Base-by-base conservation (phyloP, 2,329 filamentous ascomycete species). In the Colletotrichum tanaceti region DNA sequence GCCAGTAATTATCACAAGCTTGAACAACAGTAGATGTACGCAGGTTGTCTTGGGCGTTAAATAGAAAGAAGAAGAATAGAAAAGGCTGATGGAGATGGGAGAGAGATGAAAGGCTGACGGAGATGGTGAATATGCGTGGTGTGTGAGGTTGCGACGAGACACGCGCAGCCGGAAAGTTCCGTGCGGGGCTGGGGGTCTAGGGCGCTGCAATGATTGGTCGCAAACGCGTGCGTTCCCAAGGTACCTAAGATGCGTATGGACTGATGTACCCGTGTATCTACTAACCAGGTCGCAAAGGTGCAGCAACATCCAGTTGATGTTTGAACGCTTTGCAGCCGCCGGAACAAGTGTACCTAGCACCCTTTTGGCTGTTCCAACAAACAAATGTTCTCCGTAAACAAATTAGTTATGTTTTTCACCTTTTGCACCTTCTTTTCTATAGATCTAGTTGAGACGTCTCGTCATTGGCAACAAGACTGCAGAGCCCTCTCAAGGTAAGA, bases 81-180 rank as follows among this genome's bases (percentile, higher is more conserved):
- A 32, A 20, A 5, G 28, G 43, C 32, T 14, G 22, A 35, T n/a
- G 38, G 44, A 50, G 13, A 14, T 44, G 16, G 18, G 10, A 13
- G 44, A 5, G 32, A 57, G 18, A 41, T 16, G 32, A 13, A 58
- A 13, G 38, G n/a, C 7, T 35, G 32, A 35, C 9, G 32, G 9
- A 35, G 32, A 35, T 10, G 32, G 32, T 9, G 32, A 35, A 35
- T 7, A 35, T 35, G 32, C 10, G 32, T 35, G 32, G 32, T 35
- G 32, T 35, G 38, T 58, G 62, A 61, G 52, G 66, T 69, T 65
- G 66, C 50, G 49, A 46, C 43, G 4, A 52, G 57, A 50, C 57
- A 47, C 57, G 61, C 65, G 65, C 54, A 55, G 54, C 50, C 66
- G 66, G 66, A 69, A 61, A 69, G 63, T 69, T 69, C 66, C 66